Percentiles rank a stretch among this genome's conserved stretches.
phyloP scores from a whole-genome alignment of 2,329 filamentous ascomycete genomes.

The Beauveria caledonica region DNA sequence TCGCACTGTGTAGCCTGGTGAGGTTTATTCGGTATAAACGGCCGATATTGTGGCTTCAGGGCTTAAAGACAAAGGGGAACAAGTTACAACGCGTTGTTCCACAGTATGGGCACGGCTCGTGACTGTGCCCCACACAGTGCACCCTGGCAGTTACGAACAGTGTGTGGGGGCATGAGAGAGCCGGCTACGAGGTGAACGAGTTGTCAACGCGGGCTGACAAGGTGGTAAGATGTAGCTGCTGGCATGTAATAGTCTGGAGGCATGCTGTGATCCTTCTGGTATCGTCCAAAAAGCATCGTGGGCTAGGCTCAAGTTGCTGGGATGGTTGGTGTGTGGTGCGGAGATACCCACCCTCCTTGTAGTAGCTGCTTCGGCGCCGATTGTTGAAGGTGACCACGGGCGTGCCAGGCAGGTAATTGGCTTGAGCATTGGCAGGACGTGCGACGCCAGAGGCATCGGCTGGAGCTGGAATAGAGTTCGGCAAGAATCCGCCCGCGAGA shows the following conservation, averaged over 20 bases:
- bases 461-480: not conserved
- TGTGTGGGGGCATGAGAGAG: not conserved
- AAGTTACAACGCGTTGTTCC: not conserved
- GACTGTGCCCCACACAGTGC: slow-evolving; percentile 2
- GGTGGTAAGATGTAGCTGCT: not conserved
- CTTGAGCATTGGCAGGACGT: not conserved
- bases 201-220: not conserved
- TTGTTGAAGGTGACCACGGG: too few species aligned
- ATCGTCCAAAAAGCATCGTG: too few species aligned
- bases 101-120: not conserved
- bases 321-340: too few species aligned
- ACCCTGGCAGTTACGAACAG: not conserved
- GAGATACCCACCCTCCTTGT: too few species aligned
- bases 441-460: not conserved
- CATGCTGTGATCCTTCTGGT: too few species aligned
- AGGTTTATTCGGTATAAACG: not conserved
- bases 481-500: not conserved
- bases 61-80: not conserved
- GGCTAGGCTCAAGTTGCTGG: too few species aligned
- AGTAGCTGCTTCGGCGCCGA: too few species aligned
- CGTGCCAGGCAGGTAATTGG: not conserved
- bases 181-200: not conserved
- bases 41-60: not conserved
- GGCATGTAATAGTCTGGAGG: too few species aligned
- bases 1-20: not conserved